These are phyloP conservation scores for Rubia occidens DNA, from an alignment of 305 asterid species.

Conservation along the genomic window DNA sequence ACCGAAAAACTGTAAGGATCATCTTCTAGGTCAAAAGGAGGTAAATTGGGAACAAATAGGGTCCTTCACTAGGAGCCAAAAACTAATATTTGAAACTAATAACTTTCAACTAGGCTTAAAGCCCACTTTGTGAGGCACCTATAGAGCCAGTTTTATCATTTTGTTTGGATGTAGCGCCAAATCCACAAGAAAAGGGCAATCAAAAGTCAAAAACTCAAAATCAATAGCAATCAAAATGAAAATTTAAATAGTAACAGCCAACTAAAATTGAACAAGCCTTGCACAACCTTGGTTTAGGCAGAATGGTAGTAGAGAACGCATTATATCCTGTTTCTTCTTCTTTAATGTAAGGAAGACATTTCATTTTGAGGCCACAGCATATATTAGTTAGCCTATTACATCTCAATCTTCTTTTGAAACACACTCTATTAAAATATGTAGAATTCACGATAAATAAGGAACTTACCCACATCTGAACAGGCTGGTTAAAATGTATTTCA, in stretches of 20 bases:
- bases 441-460: constrained; percentile 2
- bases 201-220: not conserved
- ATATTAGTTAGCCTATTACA: not conserved
- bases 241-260: not conserved
- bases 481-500: constrained; percentile 82
- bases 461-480: constrained; percentile 99
- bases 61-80: not conserved
- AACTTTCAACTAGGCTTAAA: not conserved
- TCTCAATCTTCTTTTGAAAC: not conserved
- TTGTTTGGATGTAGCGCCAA: not conserved
- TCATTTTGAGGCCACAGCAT: not conserved
- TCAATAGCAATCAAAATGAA: not conserved
- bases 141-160: not conserved
- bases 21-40: not conserved
- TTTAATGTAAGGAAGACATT: not conserved
- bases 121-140: not conserved
- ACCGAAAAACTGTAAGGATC: not conserved
- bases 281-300: not conserved
- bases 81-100: not conserved
- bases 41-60: not conserved
- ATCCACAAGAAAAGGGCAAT: not conserved
- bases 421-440: not conserved
- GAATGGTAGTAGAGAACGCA: not conserved
- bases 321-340: not conserved
- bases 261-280: not conserved